phyloP scores from a whole-genome alignment of 2,329 filamentous ascomycete species.

The Epichloe amarillans region DNA sequence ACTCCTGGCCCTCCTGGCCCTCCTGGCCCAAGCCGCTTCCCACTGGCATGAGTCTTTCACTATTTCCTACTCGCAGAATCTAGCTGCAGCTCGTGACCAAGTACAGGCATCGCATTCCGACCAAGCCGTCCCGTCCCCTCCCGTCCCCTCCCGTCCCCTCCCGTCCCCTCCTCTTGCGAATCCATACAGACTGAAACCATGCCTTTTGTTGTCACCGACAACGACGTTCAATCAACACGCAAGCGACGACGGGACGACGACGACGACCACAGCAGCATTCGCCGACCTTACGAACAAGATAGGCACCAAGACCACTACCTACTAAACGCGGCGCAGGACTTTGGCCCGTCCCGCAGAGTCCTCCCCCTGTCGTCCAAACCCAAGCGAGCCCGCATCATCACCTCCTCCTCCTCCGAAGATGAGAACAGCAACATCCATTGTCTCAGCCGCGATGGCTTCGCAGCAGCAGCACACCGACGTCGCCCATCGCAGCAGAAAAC shows the following conservation, averaged over 20 bases:
- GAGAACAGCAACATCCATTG: constrained; percentile 12
- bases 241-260: constrained; percentile 22
- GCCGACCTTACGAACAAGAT: constrained; percentile 14
- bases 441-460: constrained; percentile 8
- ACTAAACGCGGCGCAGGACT: constrained; percentile 13
- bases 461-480: constrained; percentile 11
- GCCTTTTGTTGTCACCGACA: constrained; percentile 19
- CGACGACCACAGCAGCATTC: constrained; percentile 13
- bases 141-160: too few species aligned
- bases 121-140: too few species aligned
- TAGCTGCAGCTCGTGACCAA: too few species aligned
- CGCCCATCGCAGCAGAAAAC: constrained; percentile 14
- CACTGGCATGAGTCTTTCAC: not conserved
- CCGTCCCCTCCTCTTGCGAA: too few species aligned
- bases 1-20: not conserved
- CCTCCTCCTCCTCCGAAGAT: constrained; percentile 8
- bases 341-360: constrained; percentile 15
- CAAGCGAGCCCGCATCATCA: constrained; percentile 16
- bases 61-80: too few species aligned
- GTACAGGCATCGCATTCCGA: too few species aligned
- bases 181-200: constrained; percentile 12
- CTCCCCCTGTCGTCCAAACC: constrained; percentile 16
- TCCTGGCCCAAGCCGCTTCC: too few species aligned
- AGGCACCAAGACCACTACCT: constrained; percentile 15
- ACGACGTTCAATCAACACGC: constrained; percentile 17